phyloP scores from a whole-genome alignment of 352 stramenopile species.

The Phytophthora chlamydospora region DNA sequence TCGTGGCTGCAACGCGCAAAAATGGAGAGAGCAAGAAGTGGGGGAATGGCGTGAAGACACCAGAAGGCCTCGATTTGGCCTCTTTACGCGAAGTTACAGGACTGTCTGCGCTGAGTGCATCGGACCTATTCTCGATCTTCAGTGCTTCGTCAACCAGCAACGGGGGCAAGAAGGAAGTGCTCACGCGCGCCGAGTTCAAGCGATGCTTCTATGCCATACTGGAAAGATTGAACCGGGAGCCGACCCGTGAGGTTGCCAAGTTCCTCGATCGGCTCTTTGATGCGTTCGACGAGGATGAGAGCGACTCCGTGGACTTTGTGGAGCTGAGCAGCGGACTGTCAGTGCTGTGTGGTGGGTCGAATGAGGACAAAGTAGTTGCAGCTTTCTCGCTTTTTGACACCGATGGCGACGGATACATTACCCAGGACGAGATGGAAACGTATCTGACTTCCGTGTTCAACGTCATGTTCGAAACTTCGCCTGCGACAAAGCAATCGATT shows the following conservation, averaged over 20 bases:
- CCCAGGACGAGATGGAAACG: conserved; percentile 76
- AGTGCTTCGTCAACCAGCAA: conserved; percentile 36
- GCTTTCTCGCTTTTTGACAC: conserved; percentile 89
- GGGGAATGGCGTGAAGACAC: conserved; percentile 18
- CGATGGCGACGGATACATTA: conserved; percentile 87
- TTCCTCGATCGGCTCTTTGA: conserved; percentile 83
- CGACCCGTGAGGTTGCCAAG: conserved; percentile 49
- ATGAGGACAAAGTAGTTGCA: conserved; percentile 78
- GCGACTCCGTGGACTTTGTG: conserved; percentile 75
- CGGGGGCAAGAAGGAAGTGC: conserved; percentile 20
- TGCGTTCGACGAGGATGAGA: conserved; percentile 74
- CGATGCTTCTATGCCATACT: conserved; percentile 70
- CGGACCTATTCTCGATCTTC: conserved; percentile 71
- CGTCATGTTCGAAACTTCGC: conserved; percentile 62
- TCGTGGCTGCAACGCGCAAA: conserved; percentile 28
- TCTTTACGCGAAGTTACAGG: conserved; percentile 63
- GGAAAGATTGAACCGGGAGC: conserved; percentile 58
- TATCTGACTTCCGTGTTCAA: conserved; percentile 81
- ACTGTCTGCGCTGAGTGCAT: conserved; percentile 50
- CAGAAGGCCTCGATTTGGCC: conserved; percentile 25
- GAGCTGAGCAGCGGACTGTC: conserved; percentile 82
- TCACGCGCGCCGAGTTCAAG: conserved; percentile 76
- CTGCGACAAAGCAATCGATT: conserved; percentile 41
- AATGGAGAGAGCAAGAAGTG: conserved; percentile 5
- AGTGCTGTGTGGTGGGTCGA: conserved; percentile 70